These are phyloP conservation scores for Echites panduratus DNA, from an alignment of 257 asterid species.

Conservation along the genomic window DNA sequence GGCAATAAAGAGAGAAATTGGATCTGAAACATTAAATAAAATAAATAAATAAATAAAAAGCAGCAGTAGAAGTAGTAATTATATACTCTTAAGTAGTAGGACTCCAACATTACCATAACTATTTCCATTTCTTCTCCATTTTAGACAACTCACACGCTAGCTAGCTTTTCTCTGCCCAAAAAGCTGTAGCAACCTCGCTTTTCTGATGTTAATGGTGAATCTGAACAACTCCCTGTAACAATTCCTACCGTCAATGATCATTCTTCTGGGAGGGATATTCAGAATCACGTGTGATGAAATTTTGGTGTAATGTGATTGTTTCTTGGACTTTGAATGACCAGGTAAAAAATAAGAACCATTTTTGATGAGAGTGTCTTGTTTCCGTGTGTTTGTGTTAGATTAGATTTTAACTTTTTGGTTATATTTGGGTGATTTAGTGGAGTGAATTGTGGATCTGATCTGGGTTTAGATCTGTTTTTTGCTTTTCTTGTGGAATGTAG, in stretches of 20 bases:
- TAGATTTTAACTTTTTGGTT: constrained; percentile 9
- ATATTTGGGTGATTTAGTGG: constrained; percentile 5
- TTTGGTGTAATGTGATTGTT: neutral
- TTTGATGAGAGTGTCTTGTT: neutral
- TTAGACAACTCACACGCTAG: neutral
- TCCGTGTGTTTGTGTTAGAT: neutral
- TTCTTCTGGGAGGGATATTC: neutral
- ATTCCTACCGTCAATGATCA: constrained; percentile 16
- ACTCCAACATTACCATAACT: neutral
- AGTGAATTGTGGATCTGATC: constrained; percentile 58
- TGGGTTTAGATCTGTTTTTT: constrained; percentile 28
- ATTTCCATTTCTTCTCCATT: neutral
- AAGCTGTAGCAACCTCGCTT: constrained; percentile 9
- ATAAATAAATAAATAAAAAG: too few species aligned
- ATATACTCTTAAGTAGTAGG: neutral
- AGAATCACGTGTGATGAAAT: neutral
- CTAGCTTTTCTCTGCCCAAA: neutral
- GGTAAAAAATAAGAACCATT: constrained; percentile 17
- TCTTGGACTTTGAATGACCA: constrained; percentile 10
- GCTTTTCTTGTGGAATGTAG: neutral
- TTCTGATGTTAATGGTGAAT: constrained; percentile 17
- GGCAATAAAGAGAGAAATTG: neutral
- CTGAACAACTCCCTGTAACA: constrained; percentile 8
- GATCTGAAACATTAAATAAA: constrained; percentile 1
- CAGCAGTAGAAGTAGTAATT: neutral